phyloP scores from a whole-genome alignment of 2,329 filamentous ascomycete genomes.

The Curvularia verruculosa region DNA sequence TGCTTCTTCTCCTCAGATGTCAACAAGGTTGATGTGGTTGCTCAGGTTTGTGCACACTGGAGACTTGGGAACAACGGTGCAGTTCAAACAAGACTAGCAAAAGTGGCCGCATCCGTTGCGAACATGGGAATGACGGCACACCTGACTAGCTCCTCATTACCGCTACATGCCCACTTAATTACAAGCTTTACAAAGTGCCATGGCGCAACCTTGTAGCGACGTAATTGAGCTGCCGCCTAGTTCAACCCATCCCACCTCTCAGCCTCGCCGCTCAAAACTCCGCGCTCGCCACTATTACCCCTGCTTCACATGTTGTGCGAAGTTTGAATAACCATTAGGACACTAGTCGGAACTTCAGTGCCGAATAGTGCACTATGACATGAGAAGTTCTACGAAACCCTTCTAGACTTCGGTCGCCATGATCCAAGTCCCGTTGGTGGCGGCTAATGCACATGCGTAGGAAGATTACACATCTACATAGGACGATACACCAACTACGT shows the following conservation, averaged over 20 bases:
- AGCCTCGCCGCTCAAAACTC: constrained; percentile 1
- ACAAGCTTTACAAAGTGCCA: constrained; percentile 7
- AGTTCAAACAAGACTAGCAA: background rate
- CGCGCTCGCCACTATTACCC: background rate
- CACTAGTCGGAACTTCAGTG: constrained; percentile 10
- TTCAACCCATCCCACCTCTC: constrained; percentile 1
- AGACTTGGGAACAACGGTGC: background rate
- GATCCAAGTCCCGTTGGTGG: constrained; percentile 1
- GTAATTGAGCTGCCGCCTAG: background rate
- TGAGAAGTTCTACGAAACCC: background rate
- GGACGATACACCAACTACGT: constrained; percentile 3
- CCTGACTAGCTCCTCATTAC: background rate
- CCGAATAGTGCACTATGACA: constrained; percentile 10
- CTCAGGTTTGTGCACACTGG: background rate
- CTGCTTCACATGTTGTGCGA: background rate
- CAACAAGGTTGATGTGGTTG: background rate
- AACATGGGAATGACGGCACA: constrained; percentile 7
- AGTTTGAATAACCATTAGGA: background rate
- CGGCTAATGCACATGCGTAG: background rate
- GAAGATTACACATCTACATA: background rate
- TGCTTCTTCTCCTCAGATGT: background rate
- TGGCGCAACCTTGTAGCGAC: constrained; percentile 6
- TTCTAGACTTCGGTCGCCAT: constrained; percentile 4
- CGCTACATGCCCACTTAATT: background rate
- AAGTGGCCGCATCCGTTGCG: background rate